Percentiles rank a stretch among this genome's conserved stretches.
Conservation (phyloP, 306 rosid species). For the Pterocarpus santalinus region DNA sequence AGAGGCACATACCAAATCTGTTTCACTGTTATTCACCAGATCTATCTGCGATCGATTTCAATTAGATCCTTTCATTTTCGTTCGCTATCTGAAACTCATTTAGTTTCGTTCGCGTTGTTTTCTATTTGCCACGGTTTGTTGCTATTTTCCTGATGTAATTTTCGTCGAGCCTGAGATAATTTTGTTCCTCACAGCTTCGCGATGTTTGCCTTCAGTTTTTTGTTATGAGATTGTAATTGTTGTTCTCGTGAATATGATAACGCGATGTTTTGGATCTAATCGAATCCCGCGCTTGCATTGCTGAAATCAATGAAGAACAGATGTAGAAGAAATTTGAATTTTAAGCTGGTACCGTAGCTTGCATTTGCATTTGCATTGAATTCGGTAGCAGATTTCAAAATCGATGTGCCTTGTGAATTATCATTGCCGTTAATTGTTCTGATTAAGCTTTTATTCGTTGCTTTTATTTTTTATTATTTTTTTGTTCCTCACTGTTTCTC, state of each 20-base stretch:
- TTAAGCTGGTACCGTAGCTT: conserved; percentile 26
- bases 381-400: conserved; percentile 30
- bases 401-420: neutral
- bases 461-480: neutral
- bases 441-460: conserved; percentile 11
- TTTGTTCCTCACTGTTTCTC: neutral
- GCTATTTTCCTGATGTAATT: neutral
- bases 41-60: conserved; percentile 32
- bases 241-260: conserved; percentile 19
- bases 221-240: neutral
- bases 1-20: neutral
- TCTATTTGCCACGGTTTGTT: neutral
- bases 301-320: neutral
- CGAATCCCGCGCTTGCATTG: conserved; percentile 38
- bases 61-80: conserved; percentile 37
- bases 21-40: conserved; percentile 44
- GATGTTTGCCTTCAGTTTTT: neutral
- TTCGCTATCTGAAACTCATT: neutral
- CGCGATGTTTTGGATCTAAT: conserved; percentile 42
- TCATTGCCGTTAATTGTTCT: neutral
- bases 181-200: neutral
- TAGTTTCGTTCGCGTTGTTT: neutral
- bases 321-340: conserved; percentile 15
- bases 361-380: conserved; percentile 11
- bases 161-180: neutral